phyloP scores from a whole-genome alignment of 805 yeast species.

The Yamadazyma kitorensis region DNA sequence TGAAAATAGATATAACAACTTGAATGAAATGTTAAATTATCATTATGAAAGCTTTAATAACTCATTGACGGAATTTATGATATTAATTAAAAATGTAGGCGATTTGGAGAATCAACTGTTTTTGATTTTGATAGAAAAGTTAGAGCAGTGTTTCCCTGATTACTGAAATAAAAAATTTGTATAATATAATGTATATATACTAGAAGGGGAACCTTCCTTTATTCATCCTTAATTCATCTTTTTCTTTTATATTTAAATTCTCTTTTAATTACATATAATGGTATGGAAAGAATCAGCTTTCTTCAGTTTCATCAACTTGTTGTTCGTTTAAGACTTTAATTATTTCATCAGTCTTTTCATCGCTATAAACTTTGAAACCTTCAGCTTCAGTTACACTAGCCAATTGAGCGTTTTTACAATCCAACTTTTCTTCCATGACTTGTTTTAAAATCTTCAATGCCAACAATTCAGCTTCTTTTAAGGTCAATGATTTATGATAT shows the following conservation, averaged over 20 bases:
- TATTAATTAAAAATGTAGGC: conserved; percentile 45
- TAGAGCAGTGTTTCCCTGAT: conserved; percentile 37
- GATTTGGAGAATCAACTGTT: conserved; percentile 49
- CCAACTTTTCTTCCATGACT: conserved; percentile 98
- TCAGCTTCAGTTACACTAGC: conserved; percentile 85
- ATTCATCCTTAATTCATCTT: too few species aligned
- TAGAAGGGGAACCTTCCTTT: too few species aligned
- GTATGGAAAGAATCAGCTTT: too few species aligned
- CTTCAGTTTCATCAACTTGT: conserved; percentile 41
- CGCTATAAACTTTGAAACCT: conserved; percentile 84
- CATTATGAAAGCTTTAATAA: conserved; percentile 45
- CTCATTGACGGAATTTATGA: conserved; percentile 44
- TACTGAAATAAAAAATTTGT: conserved; percentile 8
- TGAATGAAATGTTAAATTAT: conserved; percentile 39
- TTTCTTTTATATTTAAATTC: too few species aligned
- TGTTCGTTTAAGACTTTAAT: conserved; percentile 75
- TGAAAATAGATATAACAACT: conserved; percentile 35
- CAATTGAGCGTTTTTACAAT: conserved; percentile 90
- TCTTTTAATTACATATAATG: too few species aligned
- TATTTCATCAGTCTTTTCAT: conserved; percentile 77
- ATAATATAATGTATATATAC: conserved; percentile 1
- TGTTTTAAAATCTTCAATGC: conserved; percentile 89
- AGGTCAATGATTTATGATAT: conserved; percentile 87
- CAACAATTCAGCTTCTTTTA: conserved; percentile 88
- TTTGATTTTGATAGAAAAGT: conserved; percentile 39